phyloP scores from a whole-genome alignment of 192 early-diverging fungal genomes.

The Geranomyces variabilis region DNA sequence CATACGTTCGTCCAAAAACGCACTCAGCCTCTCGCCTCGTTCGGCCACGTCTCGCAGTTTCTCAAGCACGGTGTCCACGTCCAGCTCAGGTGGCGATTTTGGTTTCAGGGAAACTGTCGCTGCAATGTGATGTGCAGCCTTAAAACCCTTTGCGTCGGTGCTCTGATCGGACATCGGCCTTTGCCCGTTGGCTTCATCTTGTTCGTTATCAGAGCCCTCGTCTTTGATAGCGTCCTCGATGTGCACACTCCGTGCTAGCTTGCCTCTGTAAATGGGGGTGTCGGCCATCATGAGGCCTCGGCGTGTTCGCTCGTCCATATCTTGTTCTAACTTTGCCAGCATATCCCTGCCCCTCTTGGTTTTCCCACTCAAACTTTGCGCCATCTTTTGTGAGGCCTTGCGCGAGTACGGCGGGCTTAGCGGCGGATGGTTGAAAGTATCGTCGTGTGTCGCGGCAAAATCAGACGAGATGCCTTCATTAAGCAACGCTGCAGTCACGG shows the following conservation, averaged over 20 bases:
- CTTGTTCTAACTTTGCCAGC: constrained; percentile 30
- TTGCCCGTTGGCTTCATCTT: not conserved
- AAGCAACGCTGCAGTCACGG: constrained; percentile 17
- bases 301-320: constrained; percentile 23
- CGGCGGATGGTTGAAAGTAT: constrained; percentile 20
- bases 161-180: not conserved
- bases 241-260: not conserved
- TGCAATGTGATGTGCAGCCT: no score
- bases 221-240: not conserved
- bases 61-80: constrained; percentile 29
- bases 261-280: not conserved
- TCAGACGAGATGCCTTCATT: constrained; percentile 30
- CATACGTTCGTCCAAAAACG: constrained; percentile 24
- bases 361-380: constrained; percentile 7
- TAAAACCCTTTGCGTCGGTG: not conserved
- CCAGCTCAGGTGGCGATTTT: not conserved
- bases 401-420: constrained; percentile 33
- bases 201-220: not conserved
- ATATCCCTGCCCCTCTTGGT: constrained; percentile 13
- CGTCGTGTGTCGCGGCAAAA: constrained; percentile 28
- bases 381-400: not conserved
- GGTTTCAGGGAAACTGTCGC: no score
- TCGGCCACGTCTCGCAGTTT: constrained; percentile 32
- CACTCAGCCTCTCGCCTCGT: constrained; percentile 17
- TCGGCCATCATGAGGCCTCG: constrained; percentile 2